Evolutionary conservation across 73 alveolate genomes (phyloP).

Genomic region (Tetrahymena borealis): DNA sequence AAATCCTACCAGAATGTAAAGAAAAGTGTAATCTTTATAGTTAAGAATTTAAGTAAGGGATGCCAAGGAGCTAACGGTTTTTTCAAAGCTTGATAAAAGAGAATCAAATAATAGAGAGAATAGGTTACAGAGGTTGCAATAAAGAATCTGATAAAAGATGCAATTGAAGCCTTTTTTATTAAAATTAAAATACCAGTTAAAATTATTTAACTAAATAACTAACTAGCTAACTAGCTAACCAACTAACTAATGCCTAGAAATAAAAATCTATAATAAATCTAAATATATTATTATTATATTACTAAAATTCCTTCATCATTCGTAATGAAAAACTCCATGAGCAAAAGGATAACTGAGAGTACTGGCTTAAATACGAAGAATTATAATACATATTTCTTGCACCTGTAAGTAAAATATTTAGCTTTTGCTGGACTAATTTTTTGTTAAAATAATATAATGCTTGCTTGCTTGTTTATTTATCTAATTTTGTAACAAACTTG

Average conservation of each 20-base stretch:
- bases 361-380: slow-evolving; percentile 37
- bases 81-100: slow-evolving; percentile 34
- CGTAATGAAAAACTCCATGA: slow-evolving; percentile 5
- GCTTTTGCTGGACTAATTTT: slow-evolving; percentile 22
- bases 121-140: slow-evolving; percentile 21
- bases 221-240: too few species aligned
- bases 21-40: slow-evolving; percentile 31
- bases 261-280: background rate
- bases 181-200: too few species aligned
- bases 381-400: slow-evolving; percentile 34
- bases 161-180: background rate
- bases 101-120: slow-evolving; percentile 24
- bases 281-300: background rate
- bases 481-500: background rate
- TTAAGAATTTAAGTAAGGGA: slow-evolving; percentile 34
- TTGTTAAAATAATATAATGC: background rate
- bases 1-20: slow-evolving; percentile 35
- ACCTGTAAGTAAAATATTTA: slow-evolving; percentile 36
- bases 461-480: background rate
- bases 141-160: background rate
- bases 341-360: background rate
- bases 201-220: too few species aligned
- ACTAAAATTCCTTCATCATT: background rate
- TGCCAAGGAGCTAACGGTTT: slow-evolving; percentile 29
- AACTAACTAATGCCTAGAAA: too few species aligned